Evolutionary conservation across 768 basidiomycete species (phyloP).

Genomic region (Udeniomyces megalosporus): DNA sequence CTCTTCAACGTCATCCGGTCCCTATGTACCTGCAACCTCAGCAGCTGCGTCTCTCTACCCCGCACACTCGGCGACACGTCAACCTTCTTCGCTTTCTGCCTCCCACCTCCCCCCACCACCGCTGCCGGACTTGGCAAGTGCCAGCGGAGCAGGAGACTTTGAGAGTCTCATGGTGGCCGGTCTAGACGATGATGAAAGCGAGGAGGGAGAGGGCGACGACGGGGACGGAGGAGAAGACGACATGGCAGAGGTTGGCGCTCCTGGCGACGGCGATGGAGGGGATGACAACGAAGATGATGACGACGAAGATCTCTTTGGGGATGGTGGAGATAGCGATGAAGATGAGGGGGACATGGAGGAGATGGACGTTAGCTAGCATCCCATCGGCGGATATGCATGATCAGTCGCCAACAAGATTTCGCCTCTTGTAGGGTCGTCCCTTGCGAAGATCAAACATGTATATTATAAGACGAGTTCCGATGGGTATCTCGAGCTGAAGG

Average conservation of each 20-base stretch:
- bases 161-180: constrained; percentile 5
- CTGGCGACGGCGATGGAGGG: constrained; percentile 20
- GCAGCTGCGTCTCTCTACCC: background rate
- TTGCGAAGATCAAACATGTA: no score
- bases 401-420: no score
- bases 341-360: constrained; percentile 58
- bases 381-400: no score
- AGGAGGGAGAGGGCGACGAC: constrained; percentile 24
- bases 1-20: background rate
- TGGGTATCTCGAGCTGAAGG: no score
- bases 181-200: constrained; percentile 5
- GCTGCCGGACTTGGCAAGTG: background rate
- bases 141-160: background rate
- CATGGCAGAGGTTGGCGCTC: constrained; percentile 58
- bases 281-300: constrained; percentile 43
- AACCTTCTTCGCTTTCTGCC: background rate
- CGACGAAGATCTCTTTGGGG: constrained; percentile 68
- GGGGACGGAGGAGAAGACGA: constrained; percentile 39
- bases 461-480: no score
- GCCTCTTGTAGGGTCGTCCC: no score
- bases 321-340: constrained; percentile 72
- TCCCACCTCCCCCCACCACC: background rate
- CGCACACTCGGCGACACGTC: background rate
- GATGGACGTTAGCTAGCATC: background rate
- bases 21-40: background rate